Percentiles rank a stretch among this genome's conserved stretches.
Conservation (phyloP, 345 rosid species). For the Iberis pinnata region DNA sequence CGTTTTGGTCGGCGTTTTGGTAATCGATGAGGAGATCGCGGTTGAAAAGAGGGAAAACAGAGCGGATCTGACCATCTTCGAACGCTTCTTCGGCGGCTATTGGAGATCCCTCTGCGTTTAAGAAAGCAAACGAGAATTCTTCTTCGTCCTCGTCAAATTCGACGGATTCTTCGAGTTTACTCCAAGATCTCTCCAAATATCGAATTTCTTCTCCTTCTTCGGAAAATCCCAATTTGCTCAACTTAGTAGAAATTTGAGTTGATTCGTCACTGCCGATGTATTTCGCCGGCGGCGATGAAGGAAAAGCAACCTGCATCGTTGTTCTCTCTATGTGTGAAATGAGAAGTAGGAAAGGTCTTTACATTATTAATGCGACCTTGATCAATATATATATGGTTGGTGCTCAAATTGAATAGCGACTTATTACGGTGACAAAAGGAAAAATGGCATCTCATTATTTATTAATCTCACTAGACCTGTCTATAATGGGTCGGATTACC, state of each 20-base stretch:
- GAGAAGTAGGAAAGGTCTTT: no score
- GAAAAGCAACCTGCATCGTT: conserved; percentile 24
- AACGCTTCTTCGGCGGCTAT: conserved; percentile 46
- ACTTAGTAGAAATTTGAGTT: conserved; percentile 30
- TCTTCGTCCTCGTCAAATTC: conserved; percentile 28
- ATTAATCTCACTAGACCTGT: no score
- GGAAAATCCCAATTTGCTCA: conserved; percentile 1
- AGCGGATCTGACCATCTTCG: conserved; percentile 48
- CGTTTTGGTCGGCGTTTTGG: conserved; percentile 29
- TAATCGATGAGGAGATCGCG: conserved; percentile 27
- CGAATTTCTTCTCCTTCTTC: conserved; percentile 7
- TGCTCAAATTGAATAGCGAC: no score
- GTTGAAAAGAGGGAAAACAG: conserved; percentile 43
- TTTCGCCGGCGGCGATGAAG: conserved; percentile 20
- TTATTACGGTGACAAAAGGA: no score
- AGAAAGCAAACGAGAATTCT: conserved; percentile 43
- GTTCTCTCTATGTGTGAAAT: no score
- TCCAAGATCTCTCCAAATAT: conserved; percentile 26
- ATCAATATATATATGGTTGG: no score
- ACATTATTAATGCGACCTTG: no score
- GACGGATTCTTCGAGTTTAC: conserved; percentile 28
- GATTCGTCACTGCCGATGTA: conserved; percentile 4
- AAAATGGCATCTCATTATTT: no score
- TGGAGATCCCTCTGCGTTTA: conserved; percentile 33
- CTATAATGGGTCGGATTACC: no score